Evolutionary conservation across 495 filamentous ascomycete species (phyloP).

Genomic region (Hypoxylon fuscum): DNA sequence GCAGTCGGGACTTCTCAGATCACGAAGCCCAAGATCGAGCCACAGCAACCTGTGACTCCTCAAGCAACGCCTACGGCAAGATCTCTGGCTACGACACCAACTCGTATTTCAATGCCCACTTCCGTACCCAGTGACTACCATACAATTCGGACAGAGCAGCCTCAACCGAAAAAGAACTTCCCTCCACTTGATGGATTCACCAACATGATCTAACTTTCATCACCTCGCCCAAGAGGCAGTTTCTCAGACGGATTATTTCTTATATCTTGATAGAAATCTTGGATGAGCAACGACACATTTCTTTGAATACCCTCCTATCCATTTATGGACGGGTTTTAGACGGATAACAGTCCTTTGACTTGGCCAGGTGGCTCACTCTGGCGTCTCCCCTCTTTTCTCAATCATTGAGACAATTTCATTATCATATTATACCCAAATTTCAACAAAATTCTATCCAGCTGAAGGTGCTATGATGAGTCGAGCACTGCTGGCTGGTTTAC

Average conservation of each 20-base stretch:
- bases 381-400: conserved; percentile 16
- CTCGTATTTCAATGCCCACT: conserved; percentile 40
- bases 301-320: conserved; percentile 14
- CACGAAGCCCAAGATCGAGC: conserved; percentile 51
- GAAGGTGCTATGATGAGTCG: conserved; percentile 32
- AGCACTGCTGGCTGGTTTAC: conserved; percentile 35
- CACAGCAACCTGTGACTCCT: conserved; percentile 48
- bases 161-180: conserved; percentile 43
- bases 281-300: conserved; percentile 32
- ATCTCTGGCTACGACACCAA: conserved; percentile 49
- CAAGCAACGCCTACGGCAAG: conserved; percentile 52
- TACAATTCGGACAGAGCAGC: conserved; percentile 40
- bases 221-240: background rate
- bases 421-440: conserved; percentile 27
- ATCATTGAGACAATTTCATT: conserved; percentile 26
- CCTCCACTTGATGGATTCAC: conserved; percentile 44
- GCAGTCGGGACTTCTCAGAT: conserved; percentile 45
- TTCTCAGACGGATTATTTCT: conserved; percentile 7
- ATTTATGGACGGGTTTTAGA: conserved; percentile 23
- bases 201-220: conserved; percentile 55
- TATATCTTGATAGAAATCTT: conserved; percentile 21
- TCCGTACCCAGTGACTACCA: conserved; percentile 35
- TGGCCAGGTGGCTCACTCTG: conserved; percentile 5
- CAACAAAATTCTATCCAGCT: conserved; percentile 23
- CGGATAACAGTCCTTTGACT: conserved; percentile 21